Evolutionary conservation across 345 rosid species (phyloP).

Genomic region (Eucalyptus tenuipes): DNA sequence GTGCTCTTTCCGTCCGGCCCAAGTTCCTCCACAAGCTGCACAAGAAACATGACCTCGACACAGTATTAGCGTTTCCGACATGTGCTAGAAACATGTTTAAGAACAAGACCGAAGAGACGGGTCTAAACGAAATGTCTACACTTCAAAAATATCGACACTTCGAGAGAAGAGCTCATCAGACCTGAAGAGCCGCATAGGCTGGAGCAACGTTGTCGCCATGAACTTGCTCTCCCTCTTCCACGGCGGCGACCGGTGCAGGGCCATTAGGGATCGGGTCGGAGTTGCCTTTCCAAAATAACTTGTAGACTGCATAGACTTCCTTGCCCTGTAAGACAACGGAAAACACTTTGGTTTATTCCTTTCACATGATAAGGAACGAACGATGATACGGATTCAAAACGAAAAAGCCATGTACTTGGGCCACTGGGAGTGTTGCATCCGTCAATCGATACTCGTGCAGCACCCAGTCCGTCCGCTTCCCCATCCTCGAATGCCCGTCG

Average conservation of each 20-base stretch:
- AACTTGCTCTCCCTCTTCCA: background rate
- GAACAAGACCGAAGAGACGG: background rate
- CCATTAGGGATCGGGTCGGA: background rate
- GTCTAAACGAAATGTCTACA: background rate
- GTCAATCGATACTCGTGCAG: background rate
- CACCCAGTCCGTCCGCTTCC: background rate
- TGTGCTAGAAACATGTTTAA: background rate
- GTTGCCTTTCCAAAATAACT: background rate
- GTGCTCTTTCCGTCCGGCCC: background rate
- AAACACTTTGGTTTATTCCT: background rate
- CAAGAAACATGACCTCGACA: background rate
- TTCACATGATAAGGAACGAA: background rate
- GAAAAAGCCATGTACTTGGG: background rate
- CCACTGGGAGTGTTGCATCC: background rate
- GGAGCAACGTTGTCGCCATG: background rate
- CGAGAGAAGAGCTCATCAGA: background rate
- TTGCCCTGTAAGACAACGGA: background rate
- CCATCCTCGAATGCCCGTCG: background rate
- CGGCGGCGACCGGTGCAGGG: background rate
- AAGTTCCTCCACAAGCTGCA: background rate
- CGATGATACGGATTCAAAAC: background rate
- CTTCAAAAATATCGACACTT: background rate
- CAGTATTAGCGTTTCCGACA: background rate
- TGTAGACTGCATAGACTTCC: background rate
- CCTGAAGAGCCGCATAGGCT: background rate